These are phyloP conservation scores for Mycena sp. DNA, from an alignment of 1,284 basidiomycete species.

Conservation along the genomic window DNA sequence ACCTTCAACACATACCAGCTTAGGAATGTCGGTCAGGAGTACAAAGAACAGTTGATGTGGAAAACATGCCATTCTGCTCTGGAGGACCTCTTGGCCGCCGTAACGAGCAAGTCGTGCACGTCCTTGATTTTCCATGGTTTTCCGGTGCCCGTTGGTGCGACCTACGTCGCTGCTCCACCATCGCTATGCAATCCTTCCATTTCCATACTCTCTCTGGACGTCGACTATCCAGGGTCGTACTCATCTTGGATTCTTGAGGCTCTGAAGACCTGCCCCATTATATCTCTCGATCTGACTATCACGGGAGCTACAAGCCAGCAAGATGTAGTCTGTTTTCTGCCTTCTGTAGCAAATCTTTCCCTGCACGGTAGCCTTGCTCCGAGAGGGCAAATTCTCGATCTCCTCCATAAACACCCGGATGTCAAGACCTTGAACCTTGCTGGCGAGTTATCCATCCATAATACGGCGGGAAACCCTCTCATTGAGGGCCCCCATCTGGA, in stretches of 20 bases:
- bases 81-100: not conserved
- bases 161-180: not conserved
- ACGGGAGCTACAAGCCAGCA: not conserved
- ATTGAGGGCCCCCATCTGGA: not conserved
- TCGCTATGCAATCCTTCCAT: not conserved
- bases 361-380: not conserved
- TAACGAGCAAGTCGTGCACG: not conserved
- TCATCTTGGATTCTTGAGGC: constrained; percentile 2
- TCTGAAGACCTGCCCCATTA: not conserved
- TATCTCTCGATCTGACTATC: not conserved
- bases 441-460: not conserved
- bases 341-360: not conserved
- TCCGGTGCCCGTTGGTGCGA: not conserved
- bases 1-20: not conserved
- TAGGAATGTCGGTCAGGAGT: not conserved
- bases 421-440: not conserved
- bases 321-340: not conserved
- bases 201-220: not conserved
- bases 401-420: not conserved
- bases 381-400: not conserved
- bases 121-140: not conserved
- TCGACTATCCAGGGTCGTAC: not conserved
- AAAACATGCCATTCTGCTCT: not conserved
- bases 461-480: not conserved
- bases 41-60: not conserved